Evolutionary conservation across 176 grass and related monocot species (phyloP).

Genomic region (Carex littledalei): DNA sequence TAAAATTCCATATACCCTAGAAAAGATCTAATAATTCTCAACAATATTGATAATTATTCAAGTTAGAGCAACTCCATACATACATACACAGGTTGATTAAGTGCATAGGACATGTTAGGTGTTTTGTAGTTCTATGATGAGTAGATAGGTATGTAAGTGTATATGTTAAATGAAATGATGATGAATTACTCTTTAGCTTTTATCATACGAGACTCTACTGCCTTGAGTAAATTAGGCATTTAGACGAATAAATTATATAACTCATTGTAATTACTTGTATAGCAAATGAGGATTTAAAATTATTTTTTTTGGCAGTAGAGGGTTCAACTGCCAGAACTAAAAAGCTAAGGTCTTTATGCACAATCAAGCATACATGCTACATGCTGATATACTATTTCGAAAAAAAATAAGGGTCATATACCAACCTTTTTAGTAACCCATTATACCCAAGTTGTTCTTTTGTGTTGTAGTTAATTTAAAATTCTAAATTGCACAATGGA

Average conservation of each 20-base stretch:
- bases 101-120: not conserved
- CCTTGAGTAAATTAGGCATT: not conserved
- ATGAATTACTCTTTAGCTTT: not conserved
- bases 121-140: not conserved
- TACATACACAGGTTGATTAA: not conserved
- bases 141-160: not conserved
- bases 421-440: not conserved
- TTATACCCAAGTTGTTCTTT: not conserved
- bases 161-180: not conserved
- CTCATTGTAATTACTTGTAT: not conserved
- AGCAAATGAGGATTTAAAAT: not conserved
- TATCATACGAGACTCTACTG: not conserved
- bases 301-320: not conserved
- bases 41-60: not conserved
- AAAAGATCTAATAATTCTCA: constrained; percentile 8
- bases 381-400: not conserved
- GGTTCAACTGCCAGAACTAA: not conserved
- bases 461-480: not conserved
- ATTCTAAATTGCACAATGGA: not conserved
- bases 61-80: not conserved
- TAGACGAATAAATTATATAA: not conserved
- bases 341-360: not conserved
- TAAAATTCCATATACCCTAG: constrained; percentile 17
- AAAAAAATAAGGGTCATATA: not conserved
- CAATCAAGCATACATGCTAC: not conserved